Evolutionary conservation across 2,329 filamentous ascomycete genomes (phyloP).

Genomic region (Aspergillus amoenus): DNA sequence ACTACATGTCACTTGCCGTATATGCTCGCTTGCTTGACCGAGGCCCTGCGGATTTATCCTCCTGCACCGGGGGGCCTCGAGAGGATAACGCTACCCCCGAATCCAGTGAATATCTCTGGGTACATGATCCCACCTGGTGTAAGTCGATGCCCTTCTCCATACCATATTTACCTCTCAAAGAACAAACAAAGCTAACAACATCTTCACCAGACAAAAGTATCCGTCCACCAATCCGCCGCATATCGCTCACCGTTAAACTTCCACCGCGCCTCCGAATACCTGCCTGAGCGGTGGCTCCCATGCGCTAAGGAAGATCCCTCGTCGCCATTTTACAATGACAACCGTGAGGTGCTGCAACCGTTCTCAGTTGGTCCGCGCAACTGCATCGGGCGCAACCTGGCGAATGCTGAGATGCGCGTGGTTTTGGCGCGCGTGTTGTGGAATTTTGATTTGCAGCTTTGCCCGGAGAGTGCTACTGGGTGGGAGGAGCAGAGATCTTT

Average conservation of each 20-base stretch:
- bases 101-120: slow-evolving; percentile 28
- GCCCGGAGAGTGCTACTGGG: neutral
- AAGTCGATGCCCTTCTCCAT: too few species aligned
- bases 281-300: slow-evolving; percentile 30
- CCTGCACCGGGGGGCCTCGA: slow-evolving; percentile 42
- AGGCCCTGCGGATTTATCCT: slow-evolving; percentile 48
- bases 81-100: slow-evolving; percentile 33
- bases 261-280: slow-evolving; percentile 20
- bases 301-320: neutral
- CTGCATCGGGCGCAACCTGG: too few species aligned
- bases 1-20: slow-evolving; percentile 29
- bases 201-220: slow-evolving; percentile 21
- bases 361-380: too few species aligned
- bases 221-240: slow-evolving; percentile 25
- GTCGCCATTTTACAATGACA: neutral
- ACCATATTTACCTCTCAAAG: too few species aligned
- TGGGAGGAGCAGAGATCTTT: neutral
- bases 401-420: too few species aligned
- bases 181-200: too few species aligned
- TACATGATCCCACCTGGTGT: neutral
- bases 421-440: too few species aligned
- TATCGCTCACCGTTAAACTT: slow-evolving; percentile 23
- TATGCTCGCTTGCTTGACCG: slow-evolving; percentile 46
- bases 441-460: too few species aligned
- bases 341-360: neutral